Base-by-base conservation (phyloP, 2,329 filamentous ascomycete species). In the Neocucurbitaria cava region DNA sequence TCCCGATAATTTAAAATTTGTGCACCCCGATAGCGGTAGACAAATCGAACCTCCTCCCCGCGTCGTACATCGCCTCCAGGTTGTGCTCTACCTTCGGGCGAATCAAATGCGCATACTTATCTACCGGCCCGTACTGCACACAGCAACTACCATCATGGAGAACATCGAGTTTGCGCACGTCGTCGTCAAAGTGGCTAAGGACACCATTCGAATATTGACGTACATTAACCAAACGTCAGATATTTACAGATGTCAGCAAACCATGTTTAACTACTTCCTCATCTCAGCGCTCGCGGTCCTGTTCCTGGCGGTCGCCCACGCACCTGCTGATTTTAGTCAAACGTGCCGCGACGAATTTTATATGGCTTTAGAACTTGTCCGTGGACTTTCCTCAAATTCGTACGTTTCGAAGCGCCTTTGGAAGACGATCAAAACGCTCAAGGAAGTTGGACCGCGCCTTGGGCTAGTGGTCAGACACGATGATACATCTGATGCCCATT, bases 101-200 rank as follows among this genome's bases (percentile, higher is more conserved):
- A 97, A 96, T 66, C 92, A 96, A 78, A 91, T 96, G 77, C 89
- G 93, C 5, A 95, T 93, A 53, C 87, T 92, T 72, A 90, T 97
- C 24, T 93, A 96, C 73, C 90, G 92, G 0, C 92, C 92, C 0
- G 88, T 96, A 2, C 79, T 98, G 8, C 91, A 96, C 73, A 94
- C 89, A 17, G 87, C 91, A 3, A 89, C 87, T 11, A 93, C 88
- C 65, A 97, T 97, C 66, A 86, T 89, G 77, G 85, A 89, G 52
- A 89, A 96, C 69, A 83, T 88, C 46, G 77, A 80, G 4, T 87
- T 91, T 58, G 92, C 92, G 3, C 87, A 91, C 66, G 89, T 84
- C 0, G 89, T 86, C 0, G 88, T 92, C 26, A 87, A 89, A 55
- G 81, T 93, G 1, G 89, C 90, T 13, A 90, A 90, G 67, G 89